Base-by-base conservation (phyloP, 2,329 filamentous ascomycete genomes). In the Aspergillus fumigatus region DNA sequence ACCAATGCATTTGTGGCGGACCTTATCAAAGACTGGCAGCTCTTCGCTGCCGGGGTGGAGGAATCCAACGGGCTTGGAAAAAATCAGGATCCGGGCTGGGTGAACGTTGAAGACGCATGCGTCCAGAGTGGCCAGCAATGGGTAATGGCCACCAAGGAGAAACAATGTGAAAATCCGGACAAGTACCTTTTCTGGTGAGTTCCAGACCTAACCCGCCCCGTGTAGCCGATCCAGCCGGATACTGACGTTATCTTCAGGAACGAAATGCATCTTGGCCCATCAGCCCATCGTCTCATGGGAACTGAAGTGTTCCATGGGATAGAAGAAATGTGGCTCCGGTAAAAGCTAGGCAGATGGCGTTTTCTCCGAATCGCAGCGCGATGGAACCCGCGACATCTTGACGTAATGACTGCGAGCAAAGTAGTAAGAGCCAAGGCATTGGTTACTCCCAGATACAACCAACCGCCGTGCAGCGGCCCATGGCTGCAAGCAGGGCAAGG, bases 111-210 rank as follows among this genome's bases (percentile, higher is more conserved):
- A n/a, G 63, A 68, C 32, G 65, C 71, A 49, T 77, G 73, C 59
- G 62, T 72, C 53, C 57, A 66, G 60, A 65, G 53, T 52, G 62
- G 62, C 32, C 54, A 64, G 56, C 60, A 65, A 56, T 59, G 59
- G 63, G 64, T 68, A 58, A 65, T 67, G 65, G 68, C 66, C 65
- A 70, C 68, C 66, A 67, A 65, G 56, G 55, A 62, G 51, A 64
- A 64, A 50, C 62, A 57, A 57, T 76, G 74, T 63, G 66, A 66
- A 51, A 58, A 67, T 52, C 72, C 74, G 27, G 67, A 73, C 27
- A 73, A 71, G 55, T 74, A 71, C 63, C 65, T 76, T 40, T 76
- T 77, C 62, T 75, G 74, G 75, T 76, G 65, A 68, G 70, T 56
- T 52, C 41, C 23, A 56, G 48, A 35, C 56, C 32, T 38, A 38